These are phyloP conservation scores for Strobilomyces dryophilus DNA, from an alignment of 768 basidiomycete genomes.

Conservation along the genomic window DNA sequence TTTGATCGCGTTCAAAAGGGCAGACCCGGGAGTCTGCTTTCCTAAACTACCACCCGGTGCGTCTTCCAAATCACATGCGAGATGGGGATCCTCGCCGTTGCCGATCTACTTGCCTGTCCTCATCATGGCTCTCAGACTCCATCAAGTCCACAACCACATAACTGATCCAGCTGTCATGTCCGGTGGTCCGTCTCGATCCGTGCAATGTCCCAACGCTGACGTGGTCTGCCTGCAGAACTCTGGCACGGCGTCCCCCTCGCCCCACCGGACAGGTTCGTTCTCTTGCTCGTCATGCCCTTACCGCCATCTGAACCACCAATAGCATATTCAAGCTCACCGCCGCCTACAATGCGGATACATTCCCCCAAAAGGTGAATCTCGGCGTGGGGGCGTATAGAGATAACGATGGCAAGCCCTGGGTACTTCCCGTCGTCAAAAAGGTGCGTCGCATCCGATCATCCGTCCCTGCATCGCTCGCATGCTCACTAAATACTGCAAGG, in stretches of 20 bases:
- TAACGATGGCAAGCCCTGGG: conserved; percentile 83
- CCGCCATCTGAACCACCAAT: conserved; percentile 5
- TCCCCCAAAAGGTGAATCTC: conserved; percentile 79
- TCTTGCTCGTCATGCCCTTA: not conserved
- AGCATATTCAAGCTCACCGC: conserved; percentile 92
- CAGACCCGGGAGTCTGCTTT: not conserved
- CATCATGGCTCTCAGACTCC: conserved; percentile 54
- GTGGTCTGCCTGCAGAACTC: conserved; percentile 43
- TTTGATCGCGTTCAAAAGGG: not conserved
- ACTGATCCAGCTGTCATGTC: conserved; percentile 41
- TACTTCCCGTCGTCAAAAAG: conserved; percentile 88
- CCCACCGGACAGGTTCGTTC: conserved; percentile 72
- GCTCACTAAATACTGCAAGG: conserved; percentile 39
- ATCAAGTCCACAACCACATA: conserved; percentile 57
- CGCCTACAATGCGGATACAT: conserved; percentile 78
- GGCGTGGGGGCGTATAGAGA: conserved; percentile 94
- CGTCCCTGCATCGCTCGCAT: too few species aligned
- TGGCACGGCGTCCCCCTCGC: conserved; percentile 80
- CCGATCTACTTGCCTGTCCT: not conserved
- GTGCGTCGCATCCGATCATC: conserved; percentile 34
- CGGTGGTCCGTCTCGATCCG: conserved; percentile 43
- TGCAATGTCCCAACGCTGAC: not conserved
- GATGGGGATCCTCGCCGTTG: not conserved
- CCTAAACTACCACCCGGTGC: not conserved
- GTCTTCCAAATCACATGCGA: conserved; percentile 20